A percentile compares a stretch with the other conserved stretches of the same genome.
These are phyloP conservation scores for Haplographium delicatum DNA, from an alignment of 495 filamentous ascomycete genomes.

Conservation along the genomic window DNA sequence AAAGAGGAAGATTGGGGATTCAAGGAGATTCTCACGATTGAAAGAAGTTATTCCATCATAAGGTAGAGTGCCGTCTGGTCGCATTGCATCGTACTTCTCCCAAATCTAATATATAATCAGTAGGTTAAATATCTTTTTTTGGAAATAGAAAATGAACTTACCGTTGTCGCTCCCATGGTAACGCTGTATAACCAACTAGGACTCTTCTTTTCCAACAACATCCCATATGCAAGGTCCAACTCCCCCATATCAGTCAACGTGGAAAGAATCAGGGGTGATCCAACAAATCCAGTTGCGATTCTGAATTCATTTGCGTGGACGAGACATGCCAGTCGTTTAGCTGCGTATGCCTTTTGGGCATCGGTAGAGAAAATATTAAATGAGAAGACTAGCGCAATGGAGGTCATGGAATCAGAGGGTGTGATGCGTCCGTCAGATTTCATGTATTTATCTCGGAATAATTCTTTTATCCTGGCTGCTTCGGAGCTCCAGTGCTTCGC, in stretches of 20 bases:
- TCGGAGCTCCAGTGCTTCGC: too few species aligned
- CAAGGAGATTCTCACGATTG: too few species aligned
- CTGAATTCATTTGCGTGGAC: conserved; percentile 37
- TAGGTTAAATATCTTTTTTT: too few species aligned
- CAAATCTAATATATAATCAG: too few species aligned
- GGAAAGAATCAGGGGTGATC: conserved; percentile 44
- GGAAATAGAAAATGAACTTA: too few species aligned
- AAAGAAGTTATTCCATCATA: conserved; percentile 50
- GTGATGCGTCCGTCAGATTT: too few species aligned
- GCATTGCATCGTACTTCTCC: conserved; percentile 53
- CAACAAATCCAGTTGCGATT: conserved; percentile 50
- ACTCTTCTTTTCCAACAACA: conserved; percentile 27
- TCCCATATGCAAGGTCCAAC: conserved; percentile 28
- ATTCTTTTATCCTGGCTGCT: too few species aligned
- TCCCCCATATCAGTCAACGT: conserved; percentile 35
- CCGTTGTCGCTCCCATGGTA: conserved; percentile 41
- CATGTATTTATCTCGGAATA: too few species aligned
- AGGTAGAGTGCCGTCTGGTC: conserved; percentile 44
- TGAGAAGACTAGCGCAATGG: conserved; percentile 36
- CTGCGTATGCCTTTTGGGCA: conserved; percentile 23
- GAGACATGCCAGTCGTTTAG: conserved; percentile 30
- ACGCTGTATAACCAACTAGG: conserved; percentile 50
- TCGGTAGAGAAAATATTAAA: conserved; percentile 38
- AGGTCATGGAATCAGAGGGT: conserved; percentile 48
- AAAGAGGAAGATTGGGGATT: too few species aligned